A percentile compares a stretch with the other conserved stretches of the same genome.
phyloP scores from a whole-genome alignment of 2,329 filamentous ascomycete genomes.

The Neonectria coccinea region DNA sequence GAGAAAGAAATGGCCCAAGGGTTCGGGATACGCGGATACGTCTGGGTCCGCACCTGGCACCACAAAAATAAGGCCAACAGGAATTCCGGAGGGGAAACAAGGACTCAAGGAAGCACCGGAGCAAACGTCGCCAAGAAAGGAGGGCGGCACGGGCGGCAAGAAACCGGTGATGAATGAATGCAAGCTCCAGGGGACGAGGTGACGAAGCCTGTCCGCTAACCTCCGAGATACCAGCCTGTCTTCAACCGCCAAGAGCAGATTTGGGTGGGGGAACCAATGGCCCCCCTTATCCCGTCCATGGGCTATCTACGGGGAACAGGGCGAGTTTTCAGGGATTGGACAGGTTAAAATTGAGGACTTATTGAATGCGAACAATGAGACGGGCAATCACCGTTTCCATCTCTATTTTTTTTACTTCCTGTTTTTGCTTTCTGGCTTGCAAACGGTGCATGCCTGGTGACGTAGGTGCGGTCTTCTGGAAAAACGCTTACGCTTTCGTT shows the following conservation, averaged over 20 bases:
- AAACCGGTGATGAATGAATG: neutral
- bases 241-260: neutral
- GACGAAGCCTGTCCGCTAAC: neutral
- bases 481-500: neutral
- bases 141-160: neutral
- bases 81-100: neutral
- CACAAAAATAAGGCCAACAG: neutral
- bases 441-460: neutral
- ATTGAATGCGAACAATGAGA: neutral
- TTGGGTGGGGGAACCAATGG: neutral
- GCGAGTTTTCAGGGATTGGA: neutral
- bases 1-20: constrained; percentile 1
- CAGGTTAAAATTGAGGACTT: neutral
- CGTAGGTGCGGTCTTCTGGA: neutral
- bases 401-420: neutral
- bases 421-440: neutral
- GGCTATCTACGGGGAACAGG: neutral
- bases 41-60: neutral
- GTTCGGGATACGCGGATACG: constrained; percentile 5
- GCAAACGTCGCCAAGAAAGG: neutral
- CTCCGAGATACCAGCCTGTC: neutral
- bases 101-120: neutral
- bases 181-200: neutral
- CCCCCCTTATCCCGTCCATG: neutral
- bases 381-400: neutral